These are phyloP conservation scores for Pinus albicaulis DNA, from an alignment of 75 land plant genomes.

Conservation along the genomic window DNA sequence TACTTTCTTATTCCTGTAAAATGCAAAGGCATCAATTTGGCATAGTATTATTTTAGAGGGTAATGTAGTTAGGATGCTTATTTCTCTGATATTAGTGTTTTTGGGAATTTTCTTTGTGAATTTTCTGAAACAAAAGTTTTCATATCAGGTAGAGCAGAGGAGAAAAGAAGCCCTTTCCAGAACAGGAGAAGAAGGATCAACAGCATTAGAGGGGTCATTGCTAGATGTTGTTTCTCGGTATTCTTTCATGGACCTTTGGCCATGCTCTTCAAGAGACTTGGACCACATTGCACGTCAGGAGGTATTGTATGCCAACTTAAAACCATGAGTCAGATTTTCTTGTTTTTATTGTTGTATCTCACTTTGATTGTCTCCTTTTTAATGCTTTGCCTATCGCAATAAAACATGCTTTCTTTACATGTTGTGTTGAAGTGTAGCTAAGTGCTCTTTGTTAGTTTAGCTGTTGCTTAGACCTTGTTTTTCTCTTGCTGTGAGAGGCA, in stretches of 20 bases:
- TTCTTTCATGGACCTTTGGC: conserved; percentile 95
- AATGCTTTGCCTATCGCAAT: too few relatives aligned
- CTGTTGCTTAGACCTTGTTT: too few relatives aligned
- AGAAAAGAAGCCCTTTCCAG: conserved; percentile 78
- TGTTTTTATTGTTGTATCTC: not conserved
- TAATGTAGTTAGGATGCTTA: not conserved
- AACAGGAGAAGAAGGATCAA: conserved; percentile 53
- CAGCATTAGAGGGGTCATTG: conserved; percentile 57
- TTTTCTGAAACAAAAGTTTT: not conserved
- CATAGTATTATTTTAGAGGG: not conserved
- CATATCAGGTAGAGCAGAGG: conserved; percentile 83
- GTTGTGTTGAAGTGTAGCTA: too few relatives aligned
- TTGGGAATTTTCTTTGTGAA: too few relatives aligned
- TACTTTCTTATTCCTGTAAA: not conserved
- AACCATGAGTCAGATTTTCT: not conserved
- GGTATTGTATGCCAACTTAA: conserved; percentile 29
- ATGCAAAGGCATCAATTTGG: not conserved
- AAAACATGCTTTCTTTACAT: too few relatives aligned
- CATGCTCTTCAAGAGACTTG: conserved; percentile 83
- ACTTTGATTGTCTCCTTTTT: too few relatives aligned
- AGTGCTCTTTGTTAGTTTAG: too few relatives aligned
- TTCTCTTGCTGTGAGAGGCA: too few relatives aligned
- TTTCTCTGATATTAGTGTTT: not conserved
- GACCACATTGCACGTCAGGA: conserved; percentile 81
- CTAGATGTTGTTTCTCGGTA: conserved; percentile 92